These are phyloP conservation scores for Mycothermus thermophilus DNA, from an alignment of 495 filamentous ascomycete genomes.

Conservation along the genomic window DNA sequence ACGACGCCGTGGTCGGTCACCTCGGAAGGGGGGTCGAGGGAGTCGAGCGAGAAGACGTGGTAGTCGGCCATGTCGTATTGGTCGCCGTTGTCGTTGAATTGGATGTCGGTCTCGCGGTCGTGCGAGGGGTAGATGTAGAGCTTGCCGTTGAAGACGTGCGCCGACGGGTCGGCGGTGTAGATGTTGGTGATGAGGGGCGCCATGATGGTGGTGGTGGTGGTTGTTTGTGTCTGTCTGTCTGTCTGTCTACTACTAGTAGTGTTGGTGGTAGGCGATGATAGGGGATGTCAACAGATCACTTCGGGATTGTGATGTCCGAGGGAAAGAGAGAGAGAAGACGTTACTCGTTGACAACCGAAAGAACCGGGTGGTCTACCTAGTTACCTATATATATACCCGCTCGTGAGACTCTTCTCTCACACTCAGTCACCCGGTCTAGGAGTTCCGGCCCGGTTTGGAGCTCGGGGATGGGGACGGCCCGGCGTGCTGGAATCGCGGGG, in stretches of 20 bases:
- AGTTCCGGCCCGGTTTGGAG: too few relatives aligned
- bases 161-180: conserved; percentile 58
- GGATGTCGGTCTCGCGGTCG: conserved; percentile 47
- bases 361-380: too few relatives aligned
- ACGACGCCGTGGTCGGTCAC: conserved; percentile 48
- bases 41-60: conserved; percentile 44
- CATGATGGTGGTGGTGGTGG: conserved; percentile 13
- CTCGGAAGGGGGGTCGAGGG: conserved; percentile 32
- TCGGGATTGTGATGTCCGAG: conserved; percentile 4
- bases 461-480: too few relatives aligned
- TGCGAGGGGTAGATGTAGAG: conserved; percentile 55
- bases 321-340: too few relatives aligned
- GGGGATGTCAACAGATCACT: too few relatives aligned
- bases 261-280: conserved; percentile 5
- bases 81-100: conserved; percentile 65
- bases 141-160: conserved; percentile 47
- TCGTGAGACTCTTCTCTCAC: too few relatives aligned
- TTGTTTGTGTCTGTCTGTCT: too few relatives aligned
- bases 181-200: conserved; percentile 47
- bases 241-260: too few relatives aligned
- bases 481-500: too few relatives aligned
- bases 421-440: too few relatives aligned
- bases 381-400: too few relatives aligned
- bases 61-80: conserved; percentile 71
- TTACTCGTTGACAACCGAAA: too few relatives aligned